Conservation (phyloP, 192 early-diverging fungal genomes). For the Coemansia sp. region DNA sequence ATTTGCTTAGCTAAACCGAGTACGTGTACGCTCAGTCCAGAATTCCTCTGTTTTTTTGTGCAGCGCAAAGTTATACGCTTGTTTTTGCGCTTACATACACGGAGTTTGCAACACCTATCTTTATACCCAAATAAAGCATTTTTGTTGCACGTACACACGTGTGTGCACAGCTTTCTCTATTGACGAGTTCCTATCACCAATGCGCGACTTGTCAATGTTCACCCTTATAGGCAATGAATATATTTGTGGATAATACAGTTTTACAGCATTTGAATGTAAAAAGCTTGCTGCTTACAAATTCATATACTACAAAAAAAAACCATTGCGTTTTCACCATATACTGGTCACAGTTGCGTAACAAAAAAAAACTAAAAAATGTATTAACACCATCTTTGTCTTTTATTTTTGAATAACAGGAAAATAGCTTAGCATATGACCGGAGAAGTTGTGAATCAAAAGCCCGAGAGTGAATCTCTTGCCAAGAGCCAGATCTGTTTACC, state of each 20-base stretch:
- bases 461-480: neutral
- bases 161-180: neutral
- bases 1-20: neutral
- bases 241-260: neutral
- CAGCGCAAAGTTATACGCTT: neutral
- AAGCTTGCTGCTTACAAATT: neutral
- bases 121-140: neutral
- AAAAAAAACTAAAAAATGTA: slow-evolving; percentile 1
- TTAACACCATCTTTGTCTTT: neutral
- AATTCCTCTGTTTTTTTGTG: neutral
- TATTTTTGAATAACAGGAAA: neutral
- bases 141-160: neutral
- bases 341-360: neutral
- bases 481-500: neutral
- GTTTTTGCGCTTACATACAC: neutral
- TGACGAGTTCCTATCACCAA: neutral
- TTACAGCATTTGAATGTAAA: neutral
- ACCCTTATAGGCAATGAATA: neutral
- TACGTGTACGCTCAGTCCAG: neutral
- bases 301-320: neutral
- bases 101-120: neutral
- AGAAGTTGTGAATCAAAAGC: neutral
- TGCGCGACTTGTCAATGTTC: neutral
- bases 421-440: neutral
- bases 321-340: neutral